A percentile compares a stretch with the other conserved stretches of the same genome.
phyloP scores from a whole-genome alignment of 768 basidiomycete species.

The Pleurotus eryngii region DNA sequence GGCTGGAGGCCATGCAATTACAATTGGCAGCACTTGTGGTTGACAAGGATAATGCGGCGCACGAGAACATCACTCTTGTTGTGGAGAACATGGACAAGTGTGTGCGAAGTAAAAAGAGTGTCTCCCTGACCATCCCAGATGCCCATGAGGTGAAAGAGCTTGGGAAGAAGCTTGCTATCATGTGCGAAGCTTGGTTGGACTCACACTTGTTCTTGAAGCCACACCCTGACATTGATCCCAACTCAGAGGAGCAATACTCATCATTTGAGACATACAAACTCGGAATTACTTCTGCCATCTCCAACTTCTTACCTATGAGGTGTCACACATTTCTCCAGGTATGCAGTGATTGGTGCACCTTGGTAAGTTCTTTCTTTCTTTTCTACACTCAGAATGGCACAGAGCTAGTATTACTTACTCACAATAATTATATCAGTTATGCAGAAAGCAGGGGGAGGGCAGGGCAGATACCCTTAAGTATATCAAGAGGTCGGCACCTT shows the following conservation, averaged over 20 bases:
- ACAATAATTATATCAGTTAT: background rate
- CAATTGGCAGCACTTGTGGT: background rate
- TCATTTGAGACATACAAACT: background rate
- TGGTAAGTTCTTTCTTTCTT: background rate
- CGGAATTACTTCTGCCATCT: background rate
- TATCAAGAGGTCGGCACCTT: too few species aligned
- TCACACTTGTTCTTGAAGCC: background rate
- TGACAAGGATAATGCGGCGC: background rate
- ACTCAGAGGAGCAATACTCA: background rate
- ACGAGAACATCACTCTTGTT: background rate
- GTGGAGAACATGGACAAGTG: background rate
- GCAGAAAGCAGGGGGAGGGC: background rate
- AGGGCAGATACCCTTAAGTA: too few species aligned
- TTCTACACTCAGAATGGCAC: too few species aligned
- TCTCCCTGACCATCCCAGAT: background rate
- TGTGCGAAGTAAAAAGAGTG: background rate
- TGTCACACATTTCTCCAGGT: background rate
- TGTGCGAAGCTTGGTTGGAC: background rate
- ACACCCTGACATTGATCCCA: background rate
- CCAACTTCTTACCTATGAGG: background rate
- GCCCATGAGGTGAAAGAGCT: background rate
- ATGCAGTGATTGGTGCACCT: background rate
- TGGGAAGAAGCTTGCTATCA: background rate
- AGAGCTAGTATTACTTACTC: too few species aligned
- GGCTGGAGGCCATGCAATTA: background rate